These are phyloP conservation scores for Fusarium solani-melongenae DNA, from an alignment of 2,329 filamentous ascomycete genomes.

Conservation along the genomic window DNA sequence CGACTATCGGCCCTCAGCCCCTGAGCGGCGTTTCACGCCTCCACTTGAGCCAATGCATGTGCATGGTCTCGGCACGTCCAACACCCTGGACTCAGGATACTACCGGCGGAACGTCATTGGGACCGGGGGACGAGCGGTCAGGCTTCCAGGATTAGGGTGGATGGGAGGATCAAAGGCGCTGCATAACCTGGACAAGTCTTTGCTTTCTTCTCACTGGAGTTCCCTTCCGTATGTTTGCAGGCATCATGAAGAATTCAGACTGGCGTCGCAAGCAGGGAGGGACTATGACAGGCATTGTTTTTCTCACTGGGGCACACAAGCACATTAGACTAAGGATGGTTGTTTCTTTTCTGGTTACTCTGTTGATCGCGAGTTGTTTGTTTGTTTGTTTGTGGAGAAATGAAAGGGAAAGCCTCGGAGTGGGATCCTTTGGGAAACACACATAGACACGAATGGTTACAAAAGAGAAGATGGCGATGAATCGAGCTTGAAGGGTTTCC, in stretches of 20 bases:
- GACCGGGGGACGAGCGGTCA: slow-evolving; percentile 14
- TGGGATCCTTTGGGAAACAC: slow-evolving; percentile 31
- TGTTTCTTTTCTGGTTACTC: slow-evolving; percentile 43
- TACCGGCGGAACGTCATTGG: slow-evolving; percentile 11
- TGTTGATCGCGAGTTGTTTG: slow-evolving; percentile 36
- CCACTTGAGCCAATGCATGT: slow-evolving; percentile 17
- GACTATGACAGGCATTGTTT: slow-evolving; percentile 44
- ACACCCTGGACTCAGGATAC: slow-evolving; percentile 9
- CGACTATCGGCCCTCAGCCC: slow-evolving; percentile 31
- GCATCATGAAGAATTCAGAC: slow-evolving; percentile 11
- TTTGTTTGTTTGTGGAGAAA: slow-evolving; percentile 22
- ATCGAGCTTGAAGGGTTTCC: slow-evolving; percentile 10
- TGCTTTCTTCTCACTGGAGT: slow-evolving; percentile 31
- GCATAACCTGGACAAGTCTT: slow-evolving; percentile 30
- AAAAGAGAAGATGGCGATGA: slow-evolving; percentile 24
- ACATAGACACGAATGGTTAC: slow-evolving; percentile 36
- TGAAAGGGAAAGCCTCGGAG: slow-evolving; percentile 29
- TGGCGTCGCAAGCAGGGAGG: slow-evolving; percentile 27
- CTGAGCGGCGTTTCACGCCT: slow-evolving; percentile 16
- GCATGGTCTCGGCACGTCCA: background rate
- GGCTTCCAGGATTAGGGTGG: slow-evolving; percentile 28
- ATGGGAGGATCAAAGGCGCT: slow-evolving; percentile 29
- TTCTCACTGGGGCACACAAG: slow-evolving; percentile 32
- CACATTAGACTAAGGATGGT: slow-evolving; percentile 48
- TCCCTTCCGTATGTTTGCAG: slow-evolving; percentile 12